Percentiles rank a stretch among this genome's conserved stretches.
phyloP scores from a whole-genome alignment of 352 stramenopile genomes.

The Pythium myriotylum region DNA sequence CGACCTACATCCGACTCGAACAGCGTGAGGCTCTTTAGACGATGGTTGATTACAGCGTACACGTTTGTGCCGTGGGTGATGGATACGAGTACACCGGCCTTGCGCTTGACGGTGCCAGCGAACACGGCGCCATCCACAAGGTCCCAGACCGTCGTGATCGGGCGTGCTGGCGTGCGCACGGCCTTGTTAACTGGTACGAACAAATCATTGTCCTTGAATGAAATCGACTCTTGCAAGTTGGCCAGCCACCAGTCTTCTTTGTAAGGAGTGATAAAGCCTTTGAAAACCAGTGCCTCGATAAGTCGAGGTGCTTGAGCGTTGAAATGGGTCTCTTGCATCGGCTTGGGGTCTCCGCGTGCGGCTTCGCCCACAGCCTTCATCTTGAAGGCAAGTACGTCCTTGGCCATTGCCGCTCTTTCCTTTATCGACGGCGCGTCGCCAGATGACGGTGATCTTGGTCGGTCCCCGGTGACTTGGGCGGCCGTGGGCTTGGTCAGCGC shows the following conservation, averaged over 20 bases:
- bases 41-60: slow-evolving; percentile 47
- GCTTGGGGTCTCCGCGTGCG: slow-evolving; percentile 2
- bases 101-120: slow-evolving; percentile 48
- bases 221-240: slow-evolving; percentile 26
- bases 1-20: slow-evolving; percentile 35
- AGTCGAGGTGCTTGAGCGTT: neutral
- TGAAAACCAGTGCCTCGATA: slow-evolving; percentile 28
- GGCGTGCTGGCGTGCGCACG: slow-evolving; percentile 35
- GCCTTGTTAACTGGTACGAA: slow-evolving; percentile 41
- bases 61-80: slow-evolving; percentile 68
- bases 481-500: neutral
- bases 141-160: slow-evolving; percentile 34
- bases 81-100: slow-evolving; percentile 51
- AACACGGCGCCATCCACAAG: slow-evolving; percentile 27
- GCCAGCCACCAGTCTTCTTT: slow-evolving; percentile 43
- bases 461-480: neutral
- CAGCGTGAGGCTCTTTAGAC: slow-evolving; percentile 42
- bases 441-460: neutral
- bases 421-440: neutral
- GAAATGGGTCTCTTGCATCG: neutral
- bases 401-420: neutral
- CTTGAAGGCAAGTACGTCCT: neutral
- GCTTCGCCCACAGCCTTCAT: neutral
- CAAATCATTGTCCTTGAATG: slow-evolving; percentile 47
- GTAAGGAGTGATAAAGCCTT: slow-evolving; percentile 29